A percentile compares a stretch with the other conserved stretches of the same genome.
Evolutionary conservation across 148 eudicot species (phyloP).

Genomic region (Cornus kousa): DNA sequence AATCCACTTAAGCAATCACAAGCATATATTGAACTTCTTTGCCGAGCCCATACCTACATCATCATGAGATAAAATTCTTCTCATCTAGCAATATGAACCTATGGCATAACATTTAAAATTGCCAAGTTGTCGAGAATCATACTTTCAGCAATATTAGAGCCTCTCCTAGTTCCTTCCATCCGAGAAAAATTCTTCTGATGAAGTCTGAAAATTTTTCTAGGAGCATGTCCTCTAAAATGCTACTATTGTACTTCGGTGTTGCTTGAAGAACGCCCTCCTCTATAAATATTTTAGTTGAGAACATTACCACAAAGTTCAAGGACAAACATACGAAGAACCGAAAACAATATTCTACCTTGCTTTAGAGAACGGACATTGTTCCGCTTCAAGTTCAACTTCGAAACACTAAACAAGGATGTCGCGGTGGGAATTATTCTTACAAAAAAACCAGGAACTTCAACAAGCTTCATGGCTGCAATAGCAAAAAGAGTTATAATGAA

Average conservation of each 20-base stretch:
- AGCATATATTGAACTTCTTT: conserved; percentile 64
- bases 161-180: conserved; percentile 75
- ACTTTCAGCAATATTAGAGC: conserved; percentile 87
- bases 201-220: conserved; percentile 64
- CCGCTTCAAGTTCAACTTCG: conserved; percentile 60
- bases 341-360: conserved; percentile 49
- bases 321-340: neutral
- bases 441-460: conserved; percentile 37
- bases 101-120: conserved; percentile 4
- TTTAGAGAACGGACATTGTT: conserved; percentile 65
- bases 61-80: conserved; percentile 19
- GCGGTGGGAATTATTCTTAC: conserved; percentile 80
- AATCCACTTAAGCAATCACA: conserved; percentile 86
- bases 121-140: conserved; percentile 11
- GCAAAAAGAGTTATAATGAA: conserved; percentile 14
- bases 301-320: conserved; percentile 7
- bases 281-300: neutral
- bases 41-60: conserved; percentile 93
- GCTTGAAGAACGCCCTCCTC: conserved; percentile 51
- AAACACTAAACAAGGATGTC: conserved; percentile 47
- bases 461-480: conserved; percentile 37
- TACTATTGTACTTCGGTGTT: conserved; percentile 77
- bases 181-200: conserved; percentile 48
- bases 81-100: neutral
- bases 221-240: conserved; percentile 87